phyloP scores from a whole-genome alignment of 225 moss, liverwort and hornwort genomes.

The Pseudoscleropodium purum region DNA sequence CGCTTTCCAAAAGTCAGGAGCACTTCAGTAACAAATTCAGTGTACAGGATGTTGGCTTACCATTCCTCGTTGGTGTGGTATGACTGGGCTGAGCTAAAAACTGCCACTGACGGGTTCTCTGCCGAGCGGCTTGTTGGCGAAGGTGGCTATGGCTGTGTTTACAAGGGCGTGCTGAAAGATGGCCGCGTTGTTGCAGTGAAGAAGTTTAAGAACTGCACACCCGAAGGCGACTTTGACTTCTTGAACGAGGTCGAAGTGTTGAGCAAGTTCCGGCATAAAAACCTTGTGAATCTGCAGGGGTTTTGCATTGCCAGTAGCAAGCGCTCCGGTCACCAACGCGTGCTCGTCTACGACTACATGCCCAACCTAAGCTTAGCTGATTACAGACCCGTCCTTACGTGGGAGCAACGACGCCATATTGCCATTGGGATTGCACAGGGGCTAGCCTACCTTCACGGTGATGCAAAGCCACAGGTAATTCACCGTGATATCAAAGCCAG shows the following conservation, averaged over 20 bases:
- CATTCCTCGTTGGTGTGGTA: conserved; percentile 15
- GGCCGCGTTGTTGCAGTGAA: conserved; percentile 16
- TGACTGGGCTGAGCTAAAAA: conserved; percentile 6
- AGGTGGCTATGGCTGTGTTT: conserved; percentile 17
- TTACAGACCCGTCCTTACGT: conserved; percentile 20
- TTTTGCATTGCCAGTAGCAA: conserved; percentile 11
- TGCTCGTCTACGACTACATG: conserved; percentile 20
- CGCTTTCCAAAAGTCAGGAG: background rate
- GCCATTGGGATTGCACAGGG: conserved; percentile 65
- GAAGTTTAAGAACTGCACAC: conserved; percentile 22
- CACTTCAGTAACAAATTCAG: background rate
- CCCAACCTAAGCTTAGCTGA: conserved; percentile 13
- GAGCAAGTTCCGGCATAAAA: conserved; percentile 14
- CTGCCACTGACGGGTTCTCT: conserved; percentile 9
- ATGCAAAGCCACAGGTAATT: conserved; percentile 56
- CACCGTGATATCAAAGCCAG: conserved; percentile 70
- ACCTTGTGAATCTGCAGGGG: conserved; percentile 17
- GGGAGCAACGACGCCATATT: conserved; percentile 60
- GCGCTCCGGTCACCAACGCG: conserved; percentile 7
- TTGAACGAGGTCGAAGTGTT: conserved; percentile 18
- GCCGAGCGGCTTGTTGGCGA: background rate
- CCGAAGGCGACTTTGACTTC: conserved; percentile 15
- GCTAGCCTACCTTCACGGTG: conserved; percentile 63
- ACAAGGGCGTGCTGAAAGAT: conserved; percentile 16
- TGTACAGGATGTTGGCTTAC: background rate